These are phyloP conservation scores for Trichoderma afroharzianum DNA, from an alignment of 2,329 filamentous ascomycete genomes.

Conservation along the genomic window DNA sequence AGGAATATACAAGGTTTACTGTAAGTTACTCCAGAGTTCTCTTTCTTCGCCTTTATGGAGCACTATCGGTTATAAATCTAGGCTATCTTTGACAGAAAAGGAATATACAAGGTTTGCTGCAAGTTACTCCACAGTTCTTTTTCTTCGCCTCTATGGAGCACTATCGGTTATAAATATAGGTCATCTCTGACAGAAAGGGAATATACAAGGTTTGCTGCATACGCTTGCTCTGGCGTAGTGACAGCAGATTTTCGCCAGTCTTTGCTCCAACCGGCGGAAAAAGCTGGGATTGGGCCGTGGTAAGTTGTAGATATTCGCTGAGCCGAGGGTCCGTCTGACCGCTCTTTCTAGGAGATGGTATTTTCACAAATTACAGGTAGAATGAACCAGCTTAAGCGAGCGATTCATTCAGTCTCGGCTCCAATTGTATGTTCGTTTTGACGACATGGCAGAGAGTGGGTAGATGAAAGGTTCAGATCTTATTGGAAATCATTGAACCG, in stretches of 20 bases:
- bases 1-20: no score
- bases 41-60: not conserved
- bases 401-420: not conserved
- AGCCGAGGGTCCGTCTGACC: not conserved
- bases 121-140: not conserved
- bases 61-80: not conserved
- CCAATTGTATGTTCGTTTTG: not conserved
- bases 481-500: not conserved
- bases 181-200: not conserved
- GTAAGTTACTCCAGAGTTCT: not conserved
- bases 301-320: not conserved
- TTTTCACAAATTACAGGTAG: not conserved
- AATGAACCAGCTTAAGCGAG: not conserved
- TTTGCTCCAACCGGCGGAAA: not conserved
- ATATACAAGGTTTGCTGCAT: no score
- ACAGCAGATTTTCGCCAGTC: no score
- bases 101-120: no score
- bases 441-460: no score
- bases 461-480: not conserved
- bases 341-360: not conserved
- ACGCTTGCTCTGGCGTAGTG: not conserved
- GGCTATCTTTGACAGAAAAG: not conserved
- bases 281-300: not conserved
- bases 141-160: not conserved
- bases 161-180: not conserved